Evolutionary conservation across 257 asterid species (phyloP).

Genomic region (Nicotiana otophora): DNA sequence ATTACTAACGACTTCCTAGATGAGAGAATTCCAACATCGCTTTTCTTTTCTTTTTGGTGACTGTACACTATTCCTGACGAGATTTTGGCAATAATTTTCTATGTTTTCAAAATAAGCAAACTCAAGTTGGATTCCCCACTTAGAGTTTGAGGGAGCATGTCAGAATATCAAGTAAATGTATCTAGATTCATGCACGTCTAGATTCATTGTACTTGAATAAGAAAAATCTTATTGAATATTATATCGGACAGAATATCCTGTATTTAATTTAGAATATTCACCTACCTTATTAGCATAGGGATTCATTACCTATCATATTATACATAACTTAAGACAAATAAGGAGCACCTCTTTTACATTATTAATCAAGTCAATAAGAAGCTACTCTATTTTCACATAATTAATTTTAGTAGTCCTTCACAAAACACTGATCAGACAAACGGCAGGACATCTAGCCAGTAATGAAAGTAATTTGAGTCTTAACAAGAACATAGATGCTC

Average conservation of each 20-base stretch:
- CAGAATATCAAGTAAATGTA: background rate
- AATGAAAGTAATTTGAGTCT: background rate
- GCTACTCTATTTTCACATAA: background rate
- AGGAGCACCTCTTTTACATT: conserved; percentile 1
- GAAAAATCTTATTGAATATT: background rate
- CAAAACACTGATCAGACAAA: background rate
- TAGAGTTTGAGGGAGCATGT: background rate
- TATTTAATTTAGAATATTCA: background rate
- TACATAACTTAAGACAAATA: background rate
- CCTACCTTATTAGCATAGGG: background rate
- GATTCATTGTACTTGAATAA: background rate
- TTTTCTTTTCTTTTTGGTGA: background rate
- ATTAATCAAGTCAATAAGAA: background rate
- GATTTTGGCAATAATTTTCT: background rate
- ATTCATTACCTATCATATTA: background rate
- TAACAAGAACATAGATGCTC: background rate
- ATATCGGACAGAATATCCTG: background rate
- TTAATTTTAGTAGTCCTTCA: background rate
- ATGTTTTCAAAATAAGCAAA: background rate
- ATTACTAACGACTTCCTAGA: background rate
- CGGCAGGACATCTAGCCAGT: too few species aligned
- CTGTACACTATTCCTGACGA: background rate
- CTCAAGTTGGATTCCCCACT: background rate
- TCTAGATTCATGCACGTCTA: background rate
- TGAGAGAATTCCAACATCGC: background rate